phyloP scores from a whole-genome alignment of 495 filamentous ascomycete species.

The Penicillium mononematosum region DNA sequence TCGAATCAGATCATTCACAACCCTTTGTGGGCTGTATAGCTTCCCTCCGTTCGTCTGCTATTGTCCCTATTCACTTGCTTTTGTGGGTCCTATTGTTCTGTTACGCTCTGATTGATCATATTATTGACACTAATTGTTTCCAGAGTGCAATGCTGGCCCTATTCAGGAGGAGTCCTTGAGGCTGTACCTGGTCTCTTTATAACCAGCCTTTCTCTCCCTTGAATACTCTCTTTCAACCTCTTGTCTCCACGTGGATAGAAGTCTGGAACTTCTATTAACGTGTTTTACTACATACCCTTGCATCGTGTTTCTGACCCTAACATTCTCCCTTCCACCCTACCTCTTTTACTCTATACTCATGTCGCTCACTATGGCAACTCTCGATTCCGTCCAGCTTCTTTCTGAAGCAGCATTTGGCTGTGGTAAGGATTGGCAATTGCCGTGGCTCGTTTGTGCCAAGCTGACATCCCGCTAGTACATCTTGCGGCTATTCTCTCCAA shows the following conservation, averaged over 20 bases:
- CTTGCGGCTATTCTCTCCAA: conserved; percentile 36
- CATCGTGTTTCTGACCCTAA: conserved; percentile 7
- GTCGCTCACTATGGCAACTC: conserved; percentile 32
- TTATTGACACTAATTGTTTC: conserved; percentile 4
- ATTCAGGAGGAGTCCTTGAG: conserved; percentile 28
- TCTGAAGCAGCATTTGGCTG: conserved; percentile 49
- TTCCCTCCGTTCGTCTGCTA: conserved; percentile 1
- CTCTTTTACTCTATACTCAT: conserved; percentile 13
- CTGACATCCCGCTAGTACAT: conserved; percentile 39
- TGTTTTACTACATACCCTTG: background rate
- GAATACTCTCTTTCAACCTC: background rate
- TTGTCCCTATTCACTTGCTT: conserved; percentile 6
- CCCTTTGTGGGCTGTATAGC: conserved; percentile 2
- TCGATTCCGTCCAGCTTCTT: conserved; percentile 36
- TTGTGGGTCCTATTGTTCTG: conserved; percentile 7
- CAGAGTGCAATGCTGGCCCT: conserved; percentile 29
- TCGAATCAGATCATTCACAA: background rate
- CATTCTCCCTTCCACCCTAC: conserved; percentile 2
- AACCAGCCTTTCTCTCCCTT: conserved; percentile 9
- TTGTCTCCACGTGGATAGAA: conserved; percentile 8
- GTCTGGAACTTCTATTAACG: conserved; percentile 13
- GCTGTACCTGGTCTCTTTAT: conserved; percentile 15
- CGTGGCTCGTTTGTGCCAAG: background rate
- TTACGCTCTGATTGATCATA: background rate
- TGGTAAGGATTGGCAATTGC: conserved; percentile 33